Conservation (phyloP, 805 yeast species). For the Teunomyces tritomae region DNA sequence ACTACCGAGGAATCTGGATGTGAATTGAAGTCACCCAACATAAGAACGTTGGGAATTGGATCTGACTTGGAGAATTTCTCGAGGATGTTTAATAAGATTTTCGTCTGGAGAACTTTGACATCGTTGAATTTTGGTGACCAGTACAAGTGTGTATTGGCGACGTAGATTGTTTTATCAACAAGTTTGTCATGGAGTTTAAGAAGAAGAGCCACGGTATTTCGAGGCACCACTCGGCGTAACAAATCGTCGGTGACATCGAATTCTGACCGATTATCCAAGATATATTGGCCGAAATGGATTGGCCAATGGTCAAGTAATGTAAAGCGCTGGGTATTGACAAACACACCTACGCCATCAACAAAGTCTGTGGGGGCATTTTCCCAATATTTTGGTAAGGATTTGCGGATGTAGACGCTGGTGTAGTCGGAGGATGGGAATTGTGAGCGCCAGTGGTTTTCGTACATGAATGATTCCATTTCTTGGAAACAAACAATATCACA, state of each 20-base stretch:
- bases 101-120: constrained; percentile 94
- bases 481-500: constrained; percentile 62
- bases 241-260: constrained; percentile 92
- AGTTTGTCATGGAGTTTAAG: constrained; percentile 68
- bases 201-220: constrained; percentile 87
- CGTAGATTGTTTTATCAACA: constrained; percentile 67
- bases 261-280: constrained; percentile 76
- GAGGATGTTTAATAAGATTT: constrained; percentile 84
- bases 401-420: constrained; percentile 46
- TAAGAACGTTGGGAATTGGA: constrained; percentile 51
- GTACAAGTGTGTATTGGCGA: constrained; percentile 91
- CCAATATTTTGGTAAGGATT: constrained; percentile 57
- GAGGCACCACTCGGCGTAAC: constrained; percentile 92
- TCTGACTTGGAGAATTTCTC: constrained; percentile 59
- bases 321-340: constrained; percentile 69
- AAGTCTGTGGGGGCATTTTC: constrained; percentile 52
- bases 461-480: constrained; percentile 48
- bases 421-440: constrained; percentile 34
- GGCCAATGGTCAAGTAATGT: constrained; percentile 60
- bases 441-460: constrained; percentile 38
- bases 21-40: constrained; percentile 97
- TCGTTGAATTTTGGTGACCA: constrained; percentile 98
- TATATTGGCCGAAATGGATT: constrained; percentile 76
- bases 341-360: constrained; percentile 98
- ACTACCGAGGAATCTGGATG: constrained; percentile 88